These are phyloP conservation scores for Rutstroemia sp. DNA, from an alignment of 2,329 filamentous ascomycete genomes.

Conservation along the genomic window DNA sequence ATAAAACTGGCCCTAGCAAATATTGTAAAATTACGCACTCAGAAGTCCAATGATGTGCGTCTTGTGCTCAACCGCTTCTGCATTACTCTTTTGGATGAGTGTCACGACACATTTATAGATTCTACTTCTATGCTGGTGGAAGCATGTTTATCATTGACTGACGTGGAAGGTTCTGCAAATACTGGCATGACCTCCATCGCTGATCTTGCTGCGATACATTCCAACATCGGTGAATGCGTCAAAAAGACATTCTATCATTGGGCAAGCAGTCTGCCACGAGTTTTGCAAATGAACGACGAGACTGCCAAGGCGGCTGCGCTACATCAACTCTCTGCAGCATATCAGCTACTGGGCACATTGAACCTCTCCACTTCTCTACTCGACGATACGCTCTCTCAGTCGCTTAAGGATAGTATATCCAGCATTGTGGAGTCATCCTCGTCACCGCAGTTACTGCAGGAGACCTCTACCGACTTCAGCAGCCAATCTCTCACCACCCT, in stretches of 20 bases:
- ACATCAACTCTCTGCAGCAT: constrained; percentile 67
- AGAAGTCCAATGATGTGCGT: constrained; percentile 63
- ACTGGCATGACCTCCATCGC: constrained; percentile 41
- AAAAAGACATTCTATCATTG: constrained; percentile 71
- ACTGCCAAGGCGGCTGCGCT: constrained; percentile 65
- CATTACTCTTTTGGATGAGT: constrained; percentile 69
- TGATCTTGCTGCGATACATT: constrained; percentile 55
- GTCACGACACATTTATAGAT: constrained; percentile 62
- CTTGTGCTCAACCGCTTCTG: constrained; percentile 64
- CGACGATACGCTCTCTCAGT: constrained; percentile 57
- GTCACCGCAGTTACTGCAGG: constrained; percentile 18
- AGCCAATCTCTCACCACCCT: constrained; percentile 27
- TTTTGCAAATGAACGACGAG: constrained; percentile 82
- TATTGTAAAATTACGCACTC: constrained; percentile 66
- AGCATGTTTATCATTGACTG: constrained; percentile 64
- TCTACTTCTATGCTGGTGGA: constrained; percentile 70
- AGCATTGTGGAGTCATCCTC: constrained; percentile 20
- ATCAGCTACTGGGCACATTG: constrained; percentile 56
- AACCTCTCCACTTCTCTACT: constrained; percentile 59
- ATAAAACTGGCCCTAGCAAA: constrained; percentile 76
- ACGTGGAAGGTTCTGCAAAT: constrained; percentile 34
- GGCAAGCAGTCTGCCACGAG: constrained; percentile 69
- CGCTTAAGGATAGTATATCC: constrained; percentile 67
- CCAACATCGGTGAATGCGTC: constrained; percentile 53
- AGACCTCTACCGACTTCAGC: constrained; percentile 23